Evolutionary conservation across 805 yeast species (phyloP), one percentile per base, ranked within the genome.

Genomic region (Spathaspora sp.): DNA sequence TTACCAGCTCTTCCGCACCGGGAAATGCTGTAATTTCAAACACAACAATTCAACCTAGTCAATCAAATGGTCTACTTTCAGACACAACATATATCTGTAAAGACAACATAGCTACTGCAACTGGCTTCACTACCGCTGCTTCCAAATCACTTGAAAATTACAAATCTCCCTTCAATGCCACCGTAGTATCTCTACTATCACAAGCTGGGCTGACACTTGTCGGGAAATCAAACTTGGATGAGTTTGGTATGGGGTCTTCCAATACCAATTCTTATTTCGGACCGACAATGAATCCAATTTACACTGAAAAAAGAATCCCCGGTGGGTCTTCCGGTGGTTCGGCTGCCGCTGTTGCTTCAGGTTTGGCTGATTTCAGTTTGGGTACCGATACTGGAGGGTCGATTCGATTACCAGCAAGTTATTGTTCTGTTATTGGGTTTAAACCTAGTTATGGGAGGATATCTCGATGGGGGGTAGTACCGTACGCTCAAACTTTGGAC

Each of bases 381-480:
- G 99, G 99, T 0, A 88, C 98, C 0, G 99, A 94, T 61, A 94
- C 99, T 0, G 99, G 99, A 5, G 99, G 99, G 0, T 90, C 97
- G 0, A 89, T 94, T 0, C 77, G 99, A 54, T 72, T 89, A 18
- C 99, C 99, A 0, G 96, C 96, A 1, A 85, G 96, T 17, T 90
- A 86, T 65, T 85, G 93, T 57, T 89, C 92, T 1, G 77, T 87
- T 0, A 70, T 82, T 29, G 99, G 99, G 1, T 90, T 90, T 71
- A 94, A 94, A 66, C 99, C 99, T 0, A 78, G 94, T 0, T 94
- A 94, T 65, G 99, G 99, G 0, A 76, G 97, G 39, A 72, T 94
- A 1, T 91, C 97, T 0, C 73, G 99, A 51, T 85, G 89, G 84
- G 99, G 99, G 1, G 89, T 94, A 8, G 72, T 92, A 3, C 84